A percentile compares a stretch with the other conserved stretches of the same genome.
Evolutionary conservation across 1,284 basidiomycete species (phyloP).

Genomic region (Apiotrichum sp.): DNA sequence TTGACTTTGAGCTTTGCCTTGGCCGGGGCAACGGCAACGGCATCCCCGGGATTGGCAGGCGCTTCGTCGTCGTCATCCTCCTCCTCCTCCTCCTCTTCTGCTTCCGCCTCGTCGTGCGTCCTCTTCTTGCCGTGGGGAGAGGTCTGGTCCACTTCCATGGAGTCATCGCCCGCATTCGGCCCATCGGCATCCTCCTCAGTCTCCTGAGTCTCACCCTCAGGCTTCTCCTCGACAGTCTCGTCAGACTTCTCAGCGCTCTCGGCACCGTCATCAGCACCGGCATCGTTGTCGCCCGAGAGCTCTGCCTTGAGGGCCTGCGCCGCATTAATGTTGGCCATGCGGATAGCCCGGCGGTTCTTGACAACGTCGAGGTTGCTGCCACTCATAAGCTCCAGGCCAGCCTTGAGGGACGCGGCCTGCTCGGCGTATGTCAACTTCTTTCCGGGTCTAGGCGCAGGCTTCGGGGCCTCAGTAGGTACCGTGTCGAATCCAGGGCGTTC

Average conservation of each 20-base stretch:
- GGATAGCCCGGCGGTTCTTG: slow-evolving; percentile 76
- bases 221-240: slow-evolving; percentile 16
- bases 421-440: slow-evolving; percentile 26
- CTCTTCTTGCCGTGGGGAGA: slow-evolving; percentile 57
- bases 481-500: slow-evolving; percentile 56
- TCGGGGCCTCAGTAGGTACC: slow-evolving; percentile 48
- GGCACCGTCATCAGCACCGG: slow-evolving; percentile 18
- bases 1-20: slow-evolving; percentile 64
- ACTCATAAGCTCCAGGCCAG: slow-evolving; percentile 47
- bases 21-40: slow-evolving; percentile 43
- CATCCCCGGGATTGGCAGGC: slow-evolving; percentile 42
- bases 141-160: slow-evolving; percentile 20
- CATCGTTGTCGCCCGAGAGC: slow-evolving; percentile 54
- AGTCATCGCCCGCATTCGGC: background rate
- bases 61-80: slow-evolving; percentile 45
- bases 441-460: slow-evolving; percentile 8
- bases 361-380: slow-evolving; percentile 80
- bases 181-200: slow-evolving; percentile 7
- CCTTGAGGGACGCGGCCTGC: slow-evolving; percentile 47
- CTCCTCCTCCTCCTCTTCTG: slow-evolving; percentile 11
- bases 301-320: slow-evolving; percentile 91
- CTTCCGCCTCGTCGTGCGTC: slow-evolving; percentile 50
- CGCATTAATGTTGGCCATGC: slow-evolving; percentile 93
- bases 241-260: slow-evolving; percentile 15
- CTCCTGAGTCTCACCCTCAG: slow-evolving; percentile 6